Evolutionary conservation across 768 basidiomycete species (phyloP).

Genomic region (Trametes coccinea): DNA sequence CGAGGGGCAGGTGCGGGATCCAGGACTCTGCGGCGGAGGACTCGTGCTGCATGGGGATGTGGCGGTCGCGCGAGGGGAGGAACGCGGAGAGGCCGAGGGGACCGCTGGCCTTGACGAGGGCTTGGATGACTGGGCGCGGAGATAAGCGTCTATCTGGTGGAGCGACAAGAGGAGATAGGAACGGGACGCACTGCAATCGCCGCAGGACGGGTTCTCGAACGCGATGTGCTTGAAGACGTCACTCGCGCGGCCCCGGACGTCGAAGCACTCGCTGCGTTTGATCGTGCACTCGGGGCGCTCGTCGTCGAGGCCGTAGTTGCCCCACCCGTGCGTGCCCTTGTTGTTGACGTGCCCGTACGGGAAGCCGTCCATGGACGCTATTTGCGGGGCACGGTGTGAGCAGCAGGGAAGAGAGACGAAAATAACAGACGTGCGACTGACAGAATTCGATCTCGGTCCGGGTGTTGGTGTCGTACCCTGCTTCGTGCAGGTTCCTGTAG

Average conservation of each 20-base stretch:
- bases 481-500: conserved; percentile 16
- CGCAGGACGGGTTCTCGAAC: conserved; percentile 35
- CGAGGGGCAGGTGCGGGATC: conserved; percentile 28
- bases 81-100: conserved; percentile 37
- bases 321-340: conserved; percentile 18
- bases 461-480: conserved; percentile 16
- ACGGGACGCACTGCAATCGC: conserved; percentile 35
- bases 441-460: conserved; percentile 26
- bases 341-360: conserved; percentile 29
- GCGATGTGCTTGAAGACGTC: conserved; percentile 38
- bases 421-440: conserved; percentile 10
- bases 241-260: conserved; percentile 28
- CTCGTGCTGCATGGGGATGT: neutral
- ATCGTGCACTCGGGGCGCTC: conserved; percentile 20
- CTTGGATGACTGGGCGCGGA: conserved; percentile 29
- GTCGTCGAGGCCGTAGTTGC: conserved; percentile 11
- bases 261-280: conserved; percentile 27
- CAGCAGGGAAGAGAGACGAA: neutral
- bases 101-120: conserved; percentile 35
- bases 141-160: neutral
- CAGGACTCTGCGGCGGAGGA: neutral
- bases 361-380: conserved; percentile 37
- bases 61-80: conserved; percentile 31
- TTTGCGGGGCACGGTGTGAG: too few relatives aligned
- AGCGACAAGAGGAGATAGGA: neutral